Evolutionary conservation across 768 basidiomycete genomes (phyloP), one percentile per base, ranked within the genome.

Genomic region (Leccinum disarticulatum): DNA sequence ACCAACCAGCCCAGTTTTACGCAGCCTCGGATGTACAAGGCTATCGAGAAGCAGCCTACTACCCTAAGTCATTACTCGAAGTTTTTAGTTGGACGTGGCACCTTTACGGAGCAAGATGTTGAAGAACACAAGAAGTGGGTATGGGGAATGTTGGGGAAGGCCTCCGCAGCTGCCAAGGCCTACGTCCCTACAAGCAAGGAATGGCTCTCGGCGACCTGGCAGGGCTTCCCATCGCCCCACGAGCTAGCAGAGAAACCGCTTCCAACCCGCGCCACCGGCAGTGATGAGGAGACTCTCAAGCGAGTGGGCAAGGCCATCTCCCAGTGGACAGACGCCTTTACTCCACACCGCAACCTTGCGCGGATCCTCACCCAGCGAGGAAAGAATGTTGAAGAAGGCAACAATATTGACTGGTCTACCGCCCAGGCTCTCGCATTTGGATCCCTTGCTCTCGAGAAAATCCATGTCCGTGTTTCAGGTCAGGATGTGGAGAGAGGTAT

Each of bases 51-150:
- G 68, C 94, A 98, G 76, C 91, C 91, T 2, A 95, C 95, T 1
- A 86, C 95, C 6, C 82, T 98, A 56, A 90, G 92, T 7, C 85
- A 93, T 72, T 99, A 99, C 79, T 85, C 91, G 62, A 92, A 95
- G 71, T 90, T 91, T 79, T 80, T 99, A 53, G 83, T 92, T 67
- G 87, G 87, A 55, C 92, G 97, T 57, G 88, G 90, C 28, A 94
- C 95, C 1, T 99, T 99, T 74, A 95, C 94, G 35, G 90, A 93
- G 74, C 87, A 90, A 76, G 95, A 98, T 69, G 93, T 98, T 55
- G 95, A 96, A 72, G 95, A 98, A 71, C 97, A 98, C 81, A 94
- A 93, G 82, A 92, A 90, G 68, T 99, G 97, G 97, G 97, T 99
- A 3, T 97, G 94, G 95, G 93, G 94, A 35, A 96, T 95, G 92